Percentiles rank a stretch among this genome's conserved stretches.
Conservation (phyloP, 2,329 filamentous ascomycete genomes). For the Zopfia rhizophila region DNA sequence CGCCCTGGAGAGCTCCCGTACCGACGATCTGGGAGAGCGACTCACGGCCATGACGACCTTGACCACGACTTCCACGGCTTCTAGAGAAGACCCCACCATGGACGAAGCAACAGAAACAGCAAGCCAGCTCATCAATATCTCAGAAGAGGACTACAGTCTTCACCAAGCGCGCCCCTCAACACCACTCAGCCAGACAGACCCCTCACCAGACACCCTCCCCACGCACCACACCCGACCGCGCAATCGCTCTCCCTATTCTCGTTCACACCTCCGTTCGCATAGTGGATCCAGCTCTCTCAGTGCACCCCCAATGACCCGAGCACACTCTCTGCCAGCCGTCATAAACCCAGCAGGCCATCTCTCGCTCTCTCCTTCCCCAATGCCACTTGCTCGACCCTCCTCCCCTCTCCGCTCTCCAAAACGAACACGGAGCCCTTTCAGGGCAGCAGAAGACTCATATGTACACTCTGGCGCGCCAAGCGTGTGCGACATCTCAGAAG, state of each 20-base stretch:
- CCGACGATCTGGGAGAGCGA: slow-evolving; percentile 36
- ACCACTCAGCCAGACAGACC: slow-evolving; percentile 51
- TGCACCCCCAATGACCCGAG: slow-evolving; percentile 59
- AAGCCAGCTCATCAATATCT: slow-evolving; percentile 37
- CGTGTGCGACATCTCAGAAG: slow-evolving; percentile 59
- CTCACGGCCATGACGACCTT: slow-evolving; percentile 34
- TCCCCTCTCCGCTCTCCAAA: slow-evolving; percentile 57
- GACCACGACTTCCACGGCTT: slow-evolving; percentile 5
- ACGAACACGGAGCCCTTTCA: slow-evolving; percentile 53
- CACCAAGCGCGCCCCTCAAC: slow-evolving; percentile 43
- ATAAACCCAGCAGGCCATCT: slow-evolving; percentile 46
- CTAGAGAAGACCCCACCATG: slow-evolving; percentile 25
- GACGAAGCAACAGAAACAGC: slow-evolving; percentile 32
- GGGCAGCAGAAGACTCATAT: slow-evolving; percentile 37
- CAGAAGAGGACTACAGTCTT: slow-evolving; percentile 29
- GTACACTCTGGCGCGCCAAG: slow-evolving; percentile 44
- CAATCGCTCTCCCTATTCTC: slow-evolving; percentile 60
- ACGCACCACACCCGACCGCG: slow-evolving; percentile 48
- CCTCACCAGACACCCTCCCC: slow-evolving; percentile 36
- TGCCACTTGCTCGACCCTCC: slow-evolving; percentile 44
- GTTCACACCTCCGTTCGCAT: slow-evolving; percentile 58
- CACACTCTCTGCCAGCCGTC: slow-evolving; percentile 59
- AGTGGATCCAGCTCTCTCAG: slow-evolving; percentile 53
- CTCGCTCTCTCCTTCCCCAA: slow-evolving; percentile 45
- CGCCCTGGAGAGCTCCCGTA: slow-evolving; percentile 11